Evolutionary conservation across 2,329 filamentous ascomycete species (phyloP), one percentile per base, ranked within the genome.

Genomic region (Colletotrichum falcatum): DNA sequence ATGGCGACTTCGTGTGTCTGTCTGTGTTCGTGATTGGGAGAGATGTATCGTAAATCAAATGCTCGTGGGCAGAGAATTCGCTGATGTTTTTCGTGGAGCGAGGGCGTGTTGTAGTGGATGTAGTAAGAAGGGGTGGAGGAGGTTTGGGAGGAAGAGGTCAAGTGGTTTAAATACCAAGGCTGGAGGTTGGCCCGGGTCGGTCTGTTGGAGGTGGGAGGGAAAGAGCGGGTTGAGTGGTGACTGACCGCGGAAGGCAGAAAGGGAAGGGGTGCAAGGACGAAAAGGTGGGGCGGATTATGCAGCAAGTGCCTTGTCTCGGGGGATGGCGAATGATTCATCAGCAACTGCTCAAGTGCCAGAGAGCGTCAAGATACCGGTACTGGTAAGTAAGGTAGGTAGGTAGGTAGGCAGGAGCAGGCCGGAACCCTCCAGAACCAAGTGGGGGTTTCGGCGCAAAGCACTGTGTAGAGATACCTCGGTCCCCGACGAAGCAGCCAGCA

Each of bases 401-500:
- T 9, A 37, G 35, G 39, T 35, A 71, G 65, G 65, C 54, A 71
- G 69, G 71, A 61, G 58, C 39, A 62, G 56, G 66, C 46, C 66
- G 74, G 81, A 82, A 82, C 77, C 78, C 79, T 81, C 81, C 80
- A 82, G 81, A 82, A 81, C 51, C 73, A 68, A 71, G 69, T 70
- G 69, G 69, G 58, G 30, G 37, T 51, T 61, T 59, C 46, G 59
- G 16, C 2, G 26, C 16, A 16, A 65, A 26, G 59, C n/a, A n/a
- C n/a, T n/a, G n/a, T n/a, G n/a, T 54, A 61, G 33, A 7, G 16
- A 53, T 67, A 71, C 68, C 9, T 60, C 44, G 14, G 18, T 5
- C 1, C 1, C 8, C 0, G 0, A n/a, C 42, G 14, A 1, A 1
- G 0, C 3, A 35, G 9, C 18, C 2, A 2, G 9, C 1, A 6